Conservation (phyloP, 768 basidiomycete species). For the Mycena filopes region DNA sequence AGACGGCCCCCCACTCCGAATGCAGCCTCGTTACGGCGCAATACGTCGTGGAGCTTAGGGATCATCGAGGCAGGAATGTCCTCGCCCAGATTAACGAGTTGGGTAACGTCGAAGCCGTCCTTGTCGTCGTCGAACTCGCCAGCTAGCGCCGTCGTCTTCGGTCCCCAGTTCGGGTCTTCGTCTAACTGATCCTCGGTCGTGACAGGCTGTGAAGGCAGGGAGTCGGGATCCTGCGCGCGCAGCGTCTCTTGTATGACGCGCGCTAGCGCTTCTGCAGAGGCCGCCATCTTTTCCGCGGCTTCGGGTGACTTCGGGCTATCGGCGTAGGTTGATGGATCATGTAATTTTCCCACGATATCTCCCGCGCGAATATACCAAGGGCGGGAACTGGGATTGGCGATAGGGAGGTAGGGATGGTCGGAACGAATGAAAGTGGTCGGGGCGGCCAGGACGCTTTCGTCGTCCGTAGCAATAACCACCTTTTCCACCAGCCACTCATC, state of each 20-base stretch:
- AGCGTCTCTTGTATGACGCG: neutral
- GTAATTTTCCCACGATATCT: neutral
- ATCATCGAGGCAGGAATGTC: neutral
- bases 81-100: neutral
- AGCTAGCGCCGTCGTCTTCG: neutral
- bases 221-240: neutral
- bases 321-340: constrained; percentile 2
- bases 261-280: constrained; percentile 13
- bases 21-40: constrained; percentile 26
- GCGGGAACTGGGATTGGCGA: too few relatives aligned
- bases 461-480: too few relatives aligned
- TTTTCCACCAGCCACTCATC: too few relatives aligned
- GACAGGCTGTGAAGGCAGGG: neutral
- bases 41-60: neutral
- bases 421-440: too few relatives aligned
- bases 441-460: too few relatives aligned
- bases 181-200: neutral
- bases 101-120: neutral
- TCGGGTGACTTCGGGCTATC: neutral
- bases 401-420: too few relatives aligned
- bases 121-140: neutral
- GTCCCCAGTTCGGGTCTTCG: neutral
- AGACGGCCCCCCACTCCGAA: constrained; percentile 39
- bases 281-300: neutral
- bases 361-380: too few relatives aligned